phyloP scores from a whole-genome alignment of 1,139 yeast species.

The Pichiaceae sp. region DNA sequence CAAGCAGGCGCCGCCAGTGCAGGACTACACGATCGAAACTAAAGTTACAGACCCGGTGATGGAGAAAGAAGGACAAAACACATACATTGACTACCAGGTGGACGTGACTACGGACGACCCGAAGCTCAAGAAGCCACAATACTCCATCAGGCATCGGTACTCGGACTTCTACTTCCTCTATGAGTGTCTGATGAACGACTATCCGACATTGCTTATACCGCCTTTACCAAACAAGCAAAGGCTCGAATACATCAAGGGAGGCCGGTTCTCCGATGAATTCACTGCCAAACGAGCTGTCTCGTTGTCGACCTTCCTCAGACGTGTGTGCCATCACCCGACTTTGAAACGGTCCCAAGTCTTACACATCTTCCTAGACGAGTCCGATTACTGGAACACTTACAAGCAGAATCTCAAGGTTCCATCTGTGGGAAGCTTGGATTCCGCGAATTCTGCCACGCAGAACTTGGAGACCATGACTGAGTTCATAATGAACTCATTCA shows the following conservation, averaged over 20 bases:
- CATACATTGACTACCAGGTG: slow-evolving; percentile 73
- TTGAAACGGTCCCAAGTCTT: slow-evolving; percentile 65
- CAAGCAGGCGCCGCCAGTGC: too few relatives aligned
- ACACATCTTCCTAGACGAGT: slow-evolving; percentile 68
- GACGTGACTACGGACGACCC: slow-evolving; percentile 48
- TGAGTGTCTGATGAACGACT: slow-evolving; percentile 66
- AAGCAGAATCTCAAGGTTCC: slow-evolving; percentile 49
- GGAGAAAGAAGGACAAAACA: slow-evolving; percentile 73
- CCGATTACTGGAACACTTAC: slow-evolving; percentile 72
- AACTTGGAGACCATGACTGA: slow-evolving; percentile 68
- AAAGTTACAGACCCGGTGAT: slow-evolving; percentile 67
- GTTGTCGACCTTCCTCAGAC: slow-evolving; percentile 62
- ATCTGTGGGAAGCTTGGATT: slow-evolving; percentile 13
- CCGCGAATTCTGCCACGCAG: slow-evolving; percentile 19
- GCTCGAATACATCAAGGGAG: slow-evolving; percentile 91
- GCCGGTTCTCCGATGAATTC: slow-evolving; percentile 47
- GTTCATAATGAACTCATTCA: slow-evolving; percentile 84
- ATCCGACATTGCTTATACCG: slow-evolving; percentile 80
- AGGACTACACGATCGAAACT: slow-evolving; percentile 29
- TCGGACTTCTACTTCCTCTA: slow-evolving; percentile 60
- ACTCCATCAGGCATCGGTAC: slow-evolving; percentile 29
- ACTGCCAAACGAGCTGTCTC: slow-evolving; percentile 82
- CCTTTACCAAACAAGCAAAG: slow-evolving; percentile 93
- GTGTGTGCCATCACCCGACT: slow-evolving; percentile 67
- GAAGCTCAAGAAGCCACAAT: slow-evolving; percentile 28